A percentile compares a stretch with the other conserved stretches of the same genome.
phyloP scores from a whole-genome alignment of 2,329 filamentous ascomycete species.

The Penicillium sp. region DNA sequence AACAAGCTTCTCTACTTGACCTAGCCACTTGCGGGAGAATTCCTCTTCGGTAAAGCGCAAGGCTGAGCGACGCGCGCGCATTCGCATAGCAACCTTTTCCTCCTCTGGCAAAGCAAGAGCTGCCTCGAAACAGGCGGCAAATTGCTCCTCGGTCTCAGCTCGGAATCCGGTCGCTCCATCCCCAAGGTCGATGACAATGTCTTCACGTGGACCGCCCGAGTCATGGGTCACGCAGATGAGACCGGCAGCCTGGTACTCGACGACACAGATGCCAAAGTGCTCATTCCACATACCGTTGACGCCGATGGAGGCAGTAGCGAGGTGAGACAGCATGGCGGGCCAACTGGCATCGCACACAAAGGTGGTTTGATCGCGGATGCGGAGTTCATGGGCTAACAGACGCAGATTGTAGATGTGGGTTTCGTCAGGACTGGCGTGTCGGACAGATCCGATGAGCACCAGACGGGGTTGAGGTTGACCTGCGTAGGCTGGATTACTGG shows the following conservation, averaged over 20 bases:
- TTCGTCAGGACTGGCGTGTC: conserved; percentile 61
- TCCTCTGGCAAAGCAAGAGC: conserved; percentile 64
- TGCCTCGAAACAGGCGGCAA: conserved; percentile 76
- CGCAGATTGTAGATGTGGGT: conserved; percentile 79
- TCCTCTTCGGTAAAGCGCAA: conserved; percentile 84
- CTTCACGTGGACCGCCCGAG: conserved; percentile 87
- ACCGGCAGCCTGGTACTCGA: conserved; percentile 96
- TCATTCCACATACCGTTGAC: conserved; percentile 99
- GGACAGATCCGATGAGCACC: conserved; percentile 88
- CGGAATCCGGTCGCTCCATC: conserved; percentile 84
- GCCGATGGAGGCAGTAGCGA: conserved; percentile 76
- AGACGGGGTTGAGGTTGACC: conserved; percentile 59
- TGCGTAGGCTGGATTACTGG: conserved; percentile 52
- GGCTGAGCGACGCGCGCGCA: conserved; percentile 75
- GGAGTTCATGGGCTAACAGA: conserved; percentile 80
- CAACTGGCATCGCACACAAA: conserved; percentile 91
- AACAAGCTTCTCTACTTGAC: conserved; percentile 73
- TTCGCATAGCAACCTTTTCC: conserved; percentile 73
- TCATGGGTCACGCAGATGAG: conserved; percentile 91
- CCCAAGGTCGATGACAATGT: conserved; percentile 83
- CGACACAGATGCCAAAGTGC: conserved; percentile 97
- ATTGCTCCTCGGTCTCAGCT: conserved; percentile 75
- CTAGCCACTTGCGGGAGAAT: conserved; percentile 78
- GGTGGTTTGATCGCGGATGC: conserved; percentile 78
- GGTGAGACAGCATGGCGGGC: conserved; percentile 79